A percentile compares a stretch with the other conserved stretches of the same genome.
These are phyloP conservation scores for Boletus edulis DNA, from an alignment of 768 basidiomycete genomes.

Conservation along the genomic window DNA sequence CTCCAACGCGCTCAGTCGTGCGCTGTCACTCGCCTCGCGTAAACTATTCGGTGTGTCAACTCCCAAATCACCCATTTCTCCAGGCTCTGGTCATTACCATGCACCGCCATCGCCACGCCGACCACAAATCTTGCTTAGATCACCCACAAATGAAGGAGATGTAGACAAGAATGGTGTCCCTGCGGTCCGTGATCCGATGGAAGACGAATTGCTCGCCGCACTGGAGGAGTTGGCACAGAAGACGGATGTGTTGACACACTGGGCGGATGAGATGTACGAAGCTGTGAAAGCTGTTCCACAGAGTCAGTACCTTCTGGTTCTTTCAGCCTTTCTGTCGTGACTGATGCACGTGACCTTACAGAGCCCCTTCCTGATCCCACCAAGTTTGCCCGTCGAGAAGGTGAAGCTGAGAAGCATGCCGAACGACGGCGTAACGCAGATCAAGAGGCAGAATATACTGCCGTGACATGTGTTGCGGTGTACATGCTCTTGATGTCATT, in stretches of 20 bases:
- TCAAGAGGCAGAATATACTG: conserved; percentile 77
- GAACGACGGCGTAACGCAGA: conserved; percentile 68
- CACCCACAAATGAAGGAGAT: conserved; percentile 39
- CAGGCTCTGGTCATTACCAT: conserved; percentile 37
- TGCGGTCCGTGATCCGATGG: conserved; percentile 60
- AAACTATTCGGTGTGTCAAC: conserved; percentile 68
- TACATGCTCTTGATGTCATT: conserved; percentile 93
- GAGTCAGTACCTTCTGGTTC: conserved; percentile 48
- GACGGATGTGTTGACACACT: conserved; percentile 88
- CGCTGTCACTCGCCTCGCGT: conserved; percentile 76
- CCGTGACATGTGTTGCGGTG: conserved; percentile 82
- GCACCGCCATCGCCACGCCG: conserved; percentile 56
- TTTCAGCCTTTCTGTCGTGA: neutral
- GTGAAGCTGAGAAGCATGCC: conserved; percentile 71
- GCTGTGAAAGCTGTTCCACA: conserved; percentile 82
- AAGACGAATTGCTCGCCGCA: conserved; percentile 75
- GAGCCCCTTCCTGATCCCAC: conserved; percentile 80
- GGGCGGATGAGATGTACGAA: conserved; percentile 94
- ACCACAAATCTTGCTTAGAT: conserved; percentile 46
- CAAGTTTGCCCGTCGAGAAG: conserved; percentile 68
- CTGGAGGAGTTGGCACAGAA: conserved; percentile 95
- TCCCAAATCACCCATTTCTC: conserved; percentile 36
- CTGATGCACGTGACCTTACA: conserved; percentile 28
- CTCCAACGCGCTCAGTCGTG: conserved; percentile 74
- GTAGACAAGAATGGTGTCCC: conserved; percentile 19